These are phyloP conservation scores for Viridothelium virens DNA, from an alignment of 495 filamentous ascomycete species.

Conservation along the genomic window DNA sequence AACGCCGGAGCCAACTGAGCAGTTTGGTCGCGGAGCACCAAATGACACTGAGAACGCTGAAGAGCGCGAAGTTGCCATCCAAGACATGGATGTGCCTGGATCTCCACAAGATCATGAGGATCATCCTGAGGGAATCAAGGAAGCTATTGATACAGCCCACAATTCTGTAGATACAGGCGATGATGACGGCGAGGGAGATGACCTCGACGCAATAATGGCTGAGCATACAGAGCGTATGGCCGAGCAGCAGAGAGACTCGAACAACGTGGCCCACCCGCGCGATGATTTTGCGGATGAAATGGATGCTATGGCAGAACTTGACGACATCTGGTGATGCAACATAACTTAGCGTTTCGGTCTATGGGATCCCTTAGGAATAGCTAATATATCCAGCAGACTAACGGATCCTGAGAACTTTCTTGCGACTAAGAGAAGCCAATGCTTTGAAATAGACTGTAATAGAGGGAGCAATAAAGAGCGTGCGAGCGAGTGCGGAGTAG, in stretches of 20 bases:
- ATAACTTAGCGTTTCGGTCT: background rate
- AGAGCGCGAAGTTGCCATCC: background rate
- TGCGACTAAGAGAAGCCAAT: background rate
- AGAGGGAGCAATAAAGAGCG: background rate
- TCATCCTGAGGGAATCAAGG: background rate
- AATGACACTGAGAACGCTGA: background rate
- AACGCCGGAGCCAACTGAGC: conserved; percentile 3
- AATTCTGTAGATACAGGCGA: background rate
- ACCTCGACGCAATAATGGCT: conserved; percentile 28
- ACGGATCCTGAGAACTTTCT: background rate
- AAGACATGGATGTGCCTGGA: background rate
- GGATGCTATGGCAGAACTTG: conserved; percentile 62
- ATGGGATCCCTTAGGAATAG: background rate
- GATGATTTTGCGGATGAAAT: conserved; percentile 52
- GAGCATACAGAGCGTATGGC: conserved; percentile 13
- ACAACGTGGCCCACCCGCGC: background rate
- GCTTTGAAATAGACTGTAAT: background rate
- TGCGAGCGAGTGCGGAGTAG: too few relatives aligned
- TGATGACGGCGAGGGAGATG: conserved; percentile 25
- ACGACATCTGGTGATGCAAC: conserved; percentile 47
- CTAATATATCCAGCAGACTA: background rate
- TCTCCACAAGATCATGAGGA: background rate
- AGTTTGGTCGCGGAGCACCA: background rate
- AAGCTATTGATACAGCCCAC: background rate
- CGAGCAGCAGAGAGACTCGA: background rate